Percentiles rank a stretch among this genome's conserved stretches.
Conservation (phyloP, 345 rosid genomes). For the Nasturtium officinale region DNA sequence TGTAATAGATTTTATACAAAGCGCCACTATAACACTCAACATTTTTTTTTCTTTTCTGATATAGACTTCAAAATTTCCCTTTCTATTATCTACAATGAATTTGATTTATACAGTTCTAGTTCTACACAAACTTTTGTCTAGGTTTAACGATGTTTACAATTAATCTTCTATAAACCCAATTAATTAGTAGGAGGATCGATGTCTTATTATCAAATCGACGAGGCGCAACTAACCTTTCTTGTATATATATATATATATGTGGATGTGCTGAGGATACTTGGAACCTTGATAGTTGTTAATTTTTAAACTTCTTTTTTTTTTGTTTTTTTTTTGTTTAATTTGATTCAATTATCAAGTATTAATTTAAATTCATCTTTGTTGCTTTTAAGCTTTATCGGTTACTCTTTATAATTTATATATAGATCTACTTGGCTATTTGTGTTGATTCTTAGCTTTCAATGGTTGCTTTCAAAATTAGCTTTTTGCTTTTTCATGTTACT, state of each 20-base stretch:
- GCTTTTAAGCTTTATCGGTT: not conserved
- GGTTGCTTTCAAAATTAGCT: conserved; percentile 3
- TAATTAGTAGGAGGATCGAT: not conserved
- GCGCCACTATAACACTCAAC: no score
- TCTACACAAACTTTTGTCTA: no score
- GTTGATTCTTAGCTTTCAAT: not conserved
- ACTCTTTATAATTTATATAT: not conserved
- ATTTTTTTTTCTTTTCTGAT: no score
- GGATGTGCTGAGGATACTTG: not conserved
- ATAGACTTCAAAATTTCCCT: no score
- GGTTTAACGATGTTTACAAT: not conserved
- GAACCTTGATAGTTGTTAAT: not conserved
- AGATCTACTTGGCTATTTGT: conserved; percentile 10
- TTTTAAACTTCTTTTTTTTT: not conserved
- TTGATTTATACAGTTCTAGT: no score
- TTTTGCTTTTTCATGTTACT: conserved; percentile 8
- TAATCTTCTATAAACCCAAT: not conserved
- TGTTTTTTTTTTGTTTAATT: not conserved
- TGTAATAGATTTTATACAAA: no score
- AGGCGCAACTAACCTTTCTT: not conserved
- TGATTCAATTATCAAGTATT: not conserved
- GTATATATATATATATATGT: not conserved
- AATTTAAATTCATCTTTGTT: not conserved
- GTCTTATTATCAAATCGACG: not conserved
- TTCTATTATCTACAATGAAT: no score